phyloP scores from a whole-genome alignment of 73 alveolate genomes.

The Durusdinium trenchii region DNA sequence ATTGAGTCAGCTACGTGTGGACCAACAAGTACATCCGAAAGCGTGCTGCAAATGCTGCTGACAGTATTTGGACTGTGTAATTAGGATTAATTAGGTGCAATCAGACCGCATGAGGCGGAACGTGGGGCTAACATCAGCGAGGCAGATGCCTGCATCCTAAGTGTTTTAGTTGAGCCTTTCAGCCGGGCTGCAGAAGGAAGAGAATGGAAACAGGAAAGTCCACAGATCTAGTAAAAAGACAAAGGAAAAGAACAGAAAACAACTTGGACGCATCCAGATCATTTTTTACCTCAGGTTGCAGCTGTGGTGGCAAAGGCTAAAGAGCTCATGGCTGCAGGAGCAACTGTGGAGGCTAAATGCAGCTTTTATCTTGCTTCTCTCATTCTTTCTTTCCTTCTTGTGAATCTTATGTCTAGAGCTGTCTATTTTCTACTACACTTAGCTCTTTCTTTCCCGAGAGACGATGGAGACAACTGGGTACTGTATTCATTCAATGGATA shows the following conservation, averaged over 20 bases:
- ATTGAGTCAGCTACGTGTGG: neutral
- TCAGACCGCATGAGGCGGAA: slow-evolving; percentile 1
- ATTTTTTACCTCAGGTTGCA: slow-evolving; percentile 16
- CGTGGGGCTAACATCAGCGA: slow-evolving; percentile 47
- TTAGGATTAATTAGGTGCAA: neutral
- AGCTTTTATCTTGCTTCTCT: neutral
- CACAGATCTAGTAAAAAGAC: neutral
- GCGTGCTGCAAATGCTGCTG: neutral
- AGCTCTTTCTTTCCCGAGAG: too few relatives aligned
- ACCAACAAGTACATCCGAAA: neutral
- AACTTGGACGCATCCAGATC: neutral
- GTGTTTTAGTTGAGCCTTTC: too few relatives aligned
- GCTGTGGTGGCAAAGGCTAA: slow-evolving; percentile 84
- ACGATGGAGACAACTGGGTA: too few relatives aligned
- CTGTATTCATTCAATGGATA: neutral
- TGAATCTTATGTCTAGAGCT: neutral
- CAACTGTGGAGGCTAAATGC: neutral
- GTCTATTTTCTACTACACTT: too few relatives aligned
- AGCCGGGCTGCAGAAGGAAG: too few relatives aligned
- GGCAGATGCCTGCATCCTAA: slow-evolving; percentile 12
- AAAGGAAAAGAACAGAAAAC: neutral
- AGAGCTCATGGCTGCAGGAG: slow-evolving; percentile 59
- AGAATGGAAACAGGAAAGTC: neutral
- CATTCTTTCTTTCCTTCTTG: too few relatives aligned
- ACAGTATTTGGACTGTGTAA: neutral